Percentiles rank a stretch among this genome's conserved stretches.
Conservation (phyloP, 305 asterid species). For the Solanum hybrid region DNA sequence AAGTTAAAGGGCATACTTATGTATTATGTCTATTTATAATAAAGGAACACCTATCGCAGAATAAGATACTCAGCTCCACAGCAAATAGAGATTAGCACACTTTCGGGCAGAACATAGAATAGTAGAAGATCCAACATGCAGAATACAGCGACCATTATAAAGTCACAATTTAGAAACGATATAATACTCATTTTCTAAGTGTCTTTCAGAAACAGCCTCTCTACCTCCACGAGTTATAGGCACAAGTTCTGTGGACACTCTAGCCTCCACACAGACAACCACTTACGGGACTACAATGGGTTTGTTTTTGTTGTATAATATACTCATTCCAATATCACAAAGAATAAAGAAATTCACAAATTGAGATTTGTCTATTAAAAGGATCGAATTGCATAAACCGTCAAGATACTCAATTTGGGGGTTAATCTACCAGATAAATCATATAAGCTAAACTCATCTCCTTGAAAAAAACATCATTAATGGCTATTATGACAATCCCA, state of each 20-base stretch:
- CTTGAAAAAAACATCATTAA: background rate
- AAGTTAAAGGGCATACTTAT: background rate
- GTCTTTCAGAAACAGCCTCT: background rate
- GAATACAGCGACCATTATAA: background rate
- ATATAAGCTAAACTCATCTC: background rate
- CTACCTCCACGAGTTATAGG: background rate
- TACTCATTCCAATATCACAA: background rate
- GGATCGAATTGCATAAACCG: background rate
- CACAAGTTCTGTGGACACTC: background rate
- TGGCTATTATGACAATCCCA: background rate
- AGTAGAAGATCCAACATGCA: background rate
- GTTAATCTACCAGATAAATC: background rate
- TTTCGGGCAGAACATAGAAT: background rate
- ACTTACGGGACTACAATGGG: background rate
- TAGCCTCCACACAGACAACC: background rate
- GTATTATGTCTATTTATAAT: background rate
- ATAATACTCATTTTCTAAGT: background rate
- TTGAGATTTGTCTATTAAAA: background rate
- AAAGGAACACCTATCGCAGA: background rate
- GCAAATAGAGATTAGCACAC: background rate
- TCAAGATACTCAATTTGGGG: background rate
- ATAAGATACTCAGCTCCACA: background rate
- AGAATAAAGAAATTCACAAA: background rate
- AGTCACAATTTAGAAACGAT: background rate
- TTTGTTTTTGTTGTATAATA: background rate